Evolutionary conservation across 108 stramenopile genomes (phyloP).

Genomic region (Cyclotella baltica): DNA sequence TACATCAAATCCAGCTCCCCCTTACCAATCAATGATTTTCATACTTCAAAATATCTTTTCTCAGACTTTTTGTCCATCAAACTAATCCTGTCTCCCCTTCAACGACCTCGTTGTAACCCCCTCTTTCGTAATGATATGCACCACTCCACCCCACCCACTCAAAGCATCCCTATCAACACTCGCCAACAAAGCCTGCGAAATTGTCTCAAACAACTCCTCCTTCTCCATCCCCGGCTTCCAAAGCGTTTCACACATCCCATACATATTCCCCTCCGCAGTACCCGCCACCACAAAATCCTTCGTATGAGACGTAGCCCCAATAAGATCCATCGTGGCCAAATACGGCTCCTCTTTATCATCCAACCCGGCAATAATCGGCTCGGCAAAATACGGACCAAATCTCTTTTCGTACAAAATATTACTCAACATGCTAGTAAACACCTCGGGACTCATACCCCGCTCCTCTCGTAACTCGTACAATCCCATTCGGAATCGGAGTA

Average conservation of each 20-base stretch:
- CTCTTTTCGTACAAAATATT: constrained; percentile 96
- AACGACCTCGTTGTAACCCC: constrained; percentile 86
- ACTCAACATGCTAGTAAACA: constrained; percentile 90
- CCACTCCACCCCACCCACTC: constrained; percentile 99
- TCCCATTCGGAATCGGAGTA: constrained; percentile 86
- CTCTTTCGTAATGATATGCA: constrained; percentile 96
- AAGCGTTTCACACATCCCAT: constrained; percentile 98
- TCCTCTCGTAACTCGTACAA: constrained; percentile 97
- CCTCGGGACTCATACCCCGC: constrained; percentile 94
- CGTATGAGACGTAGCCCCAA: constrained; percentile 91
- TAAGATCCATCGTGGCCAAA: constrained; percentile 95
- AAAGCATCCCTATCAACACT: constrained; percentile 97
- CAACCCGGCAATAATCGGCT: constrained; percentile 97
- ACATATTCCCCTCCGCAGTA: constrained; percentile 96
- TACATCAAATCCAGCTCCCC: not conserved
- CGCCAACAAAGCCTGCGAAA: constrained; percentile 95
- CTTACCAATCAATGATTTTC: not conserved
- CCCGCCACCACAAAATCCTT: constrained; percentile 98
- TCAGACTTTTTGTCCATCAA: not conserved
- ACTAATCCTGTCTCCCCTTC: constrained; percentile 92
- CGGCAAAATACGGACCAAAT: constrained; percentile 98
- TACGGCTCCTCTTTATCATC: constrained; percentile 90
- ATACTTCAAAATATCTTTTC: not conserved
- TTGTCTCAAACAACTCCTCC: constrained; percentile 97
- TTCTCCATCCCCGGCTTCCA: constrained; percentile 95